Evolutionary conservation across 1,284 basidiomycete species (phyloP).

Genomic region (Leccinum subspadiceum): DNA sequence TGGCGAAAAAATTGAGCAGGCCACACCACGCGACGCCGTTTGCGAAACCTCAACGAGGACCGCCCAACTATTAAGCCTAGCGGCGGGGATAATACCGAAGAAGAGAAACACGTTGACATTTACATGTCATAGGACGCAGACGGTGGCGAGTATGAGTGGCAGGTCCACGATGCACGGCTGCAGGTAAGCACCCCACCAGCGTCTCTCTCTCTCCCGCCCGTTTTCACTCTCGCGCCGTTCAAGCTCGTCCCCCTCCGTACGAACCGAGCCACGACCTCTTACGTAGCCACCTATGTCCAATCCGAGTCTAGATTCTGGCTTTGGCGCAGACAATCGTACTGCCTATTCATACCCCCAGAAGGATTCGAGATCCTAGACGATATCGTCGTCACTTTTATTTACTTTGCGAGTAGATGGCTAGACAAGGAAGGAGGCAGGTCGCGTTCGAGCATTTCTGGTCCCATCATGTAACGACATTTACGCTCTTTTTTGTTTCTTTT

Average conservation of each 20-base stretch:
- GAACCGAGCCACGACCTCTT: constrained; percentile 6
- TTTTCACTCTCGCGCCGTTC: background rate
- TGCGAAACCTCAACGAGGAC: no score
- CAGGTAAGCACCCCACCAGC: constrained; percentile 19
- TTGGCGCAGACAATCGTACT: constrained; percentile 21
- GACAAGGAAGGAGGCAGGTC: constrained; percentile 24
- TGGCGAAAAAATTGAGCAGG: no score
- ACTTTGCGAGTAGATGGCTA: constrained; percentile 32
- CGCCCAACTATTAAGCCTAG: no score
- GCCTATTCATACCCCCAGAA: constrained; percentile 29
- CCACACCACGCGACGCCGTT: no score
- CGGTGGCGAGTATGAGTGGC: constrained; percentile 31
- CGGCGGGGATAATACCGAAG: no score
- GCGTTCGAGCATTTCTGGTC: constrained; percentile 8
- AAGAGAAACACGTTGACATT: no score
- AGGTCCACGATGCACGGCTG: constrained; percentile 21
- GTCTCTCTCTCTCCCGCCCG: background rate
- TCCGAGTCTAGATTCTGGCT: constrained; percentile 20
- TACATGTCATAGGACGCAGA: constrained; percentile 2
- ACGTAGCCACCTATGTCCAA: constrained; percentile 31
- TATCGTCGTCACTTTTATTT: constrained; percentile 36
- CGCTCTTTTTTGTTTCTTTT: constrained; percentile 2
- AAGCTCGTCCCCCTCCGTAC: constrained; percentile 29
- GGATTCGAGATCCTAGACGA: constrained; percentile 34
- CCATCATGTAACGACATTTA: constrained; percentile 6